Evolutionary conservation across 345 rosid species (phyloP), one percentile per base, ranked within the genome.

Genomic region (Heritiera fomes): DNA sequence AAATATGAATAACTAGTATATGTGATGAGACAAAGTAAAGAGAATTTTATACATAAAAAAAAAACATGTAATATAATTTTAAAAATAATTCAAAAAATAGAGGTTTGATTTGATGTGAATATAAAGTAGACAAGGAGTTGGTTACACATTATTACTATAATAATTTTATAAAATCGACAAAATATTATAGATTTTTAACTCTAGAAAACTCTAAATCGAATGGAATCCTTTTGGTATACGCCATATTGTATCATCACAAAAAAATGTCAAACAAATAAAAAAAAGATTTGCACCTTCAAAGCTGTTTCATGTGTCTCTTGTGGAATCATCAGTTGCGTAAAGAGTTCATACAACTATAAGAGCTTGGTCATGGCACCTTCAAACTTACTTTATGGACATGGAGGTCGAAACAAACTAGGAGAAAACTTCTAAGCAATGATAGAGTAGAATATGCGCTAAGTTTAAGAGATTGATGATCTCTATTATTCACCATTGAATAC

Each of bases 401-500:
- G 18, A 13, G 38, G 38, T 60, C 10, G 30, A 61, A 60, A 66
- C 71, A 43, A 41, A 41, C 1, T 13, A 7, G 73, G 5, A 45
- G 34, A 45, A 45, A 45, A 43, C 15, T 43, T 38, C 56, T 23
- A 47, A 47, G 55, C 23, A 43, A 67, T 67, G 72, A 67, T 43
- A 45, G 34, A 17, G 34, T 3, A 45, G 3, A 10, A 9, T 34
- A 34, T 32, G 52, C 55, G 23, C 73, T 12, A 23, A 46, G 38
- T 69, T 46, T 69, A 67, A 45, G 59, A 50, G 41, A 77, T 6
- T 73, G 75, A 47, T 8, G 60, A 77, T 67, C 73, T 77, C 73
- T 61, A 59, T 49, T 73, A 56, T 63, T 81, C 81, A 80, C 83
- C 85, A 73, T 59, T 77, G 83, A 77, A 83, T 12, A 63, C 20